Evolutionary conservation across 108 stramenopile species (phyloP).

Genomic region (Schizochytrium sp.): DNA sequence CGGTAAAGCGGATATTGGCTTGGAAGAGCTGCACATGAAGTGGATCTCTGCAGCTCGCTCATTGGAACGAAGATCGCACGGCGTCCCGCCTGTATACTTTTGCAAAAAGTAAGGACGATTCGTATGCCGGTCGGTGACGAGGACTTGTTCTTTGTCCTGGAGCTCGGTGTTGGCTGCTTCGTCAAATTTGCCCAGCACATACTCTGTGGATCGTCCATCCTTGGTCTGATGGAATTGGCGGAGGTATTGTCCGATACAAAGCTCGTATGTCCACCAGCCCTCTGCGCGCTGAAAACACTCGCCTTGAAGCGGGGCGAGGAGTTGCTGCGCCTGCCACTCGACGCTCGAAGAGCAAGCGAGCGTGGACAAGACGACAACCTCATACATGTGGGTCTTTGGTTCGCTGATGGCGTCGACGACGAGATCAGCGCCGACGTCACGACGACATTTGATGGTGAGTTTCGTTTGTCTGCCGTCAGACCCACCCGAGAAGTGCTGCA

Average conservation of each 20-base stretch:
- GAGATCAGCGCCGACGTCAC: background rate
- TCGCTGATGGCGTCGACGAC: background rate
- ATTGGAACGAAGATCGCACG: background rate
- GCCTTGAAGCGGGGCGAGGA: background rate
- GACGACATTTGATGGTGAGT: background rate
- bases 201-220: background rate
- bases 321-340: background rate
- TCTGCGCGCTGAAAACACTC: background rate
- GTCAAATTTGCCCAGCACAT: background rate
- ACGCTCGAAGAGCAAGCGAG: background rate
- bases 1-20: background rate
- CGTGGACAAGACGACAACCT: background rate
- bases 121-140: background rate
- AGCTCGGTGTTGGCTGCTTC: background rate
- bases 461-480: background rate
- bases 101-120: background rate
- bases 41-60: background rate
- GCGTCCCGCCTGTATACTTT: background rate
- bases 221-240: background rate
- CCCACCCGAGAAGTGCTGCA: background rate
- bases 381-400: background rate
- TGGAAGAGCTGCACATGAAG: background rate
- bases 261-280: constrained; percentile 12
- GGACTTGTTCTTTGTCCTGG: background rate
- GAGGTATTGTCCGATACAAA: background rate